Base-by-base conservation (phyloP, 306 rosid species). In the Trichosanthes truncata region DNA sequence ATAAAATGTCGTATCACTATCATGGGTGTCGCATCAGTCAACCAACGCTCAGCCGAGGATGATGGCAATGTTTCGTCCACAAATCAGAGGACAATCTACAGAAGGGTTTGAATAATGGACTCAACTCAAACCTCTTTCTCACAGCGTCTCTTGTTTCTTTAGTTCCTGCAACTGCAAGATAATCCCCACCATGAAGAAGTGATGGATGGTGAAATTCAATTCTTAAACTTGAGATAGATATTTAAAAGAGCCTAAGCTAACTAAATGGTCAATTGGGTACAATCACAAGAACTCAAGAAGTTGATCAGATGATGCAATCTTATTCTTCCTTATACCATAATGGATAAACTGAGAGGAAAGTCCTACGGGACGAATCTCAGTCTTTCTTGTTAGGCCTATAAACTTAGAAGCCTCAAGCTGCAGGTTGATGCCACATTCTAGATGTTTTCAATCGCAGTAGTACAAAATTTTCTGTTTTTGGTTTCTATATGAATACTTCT, bases 21-120 rank as follows among this genome's bases (percentile, higher is more conserved):
- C 86, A 89, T 74, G 87, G 93, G 93, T 83, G 90, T 87, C 65
- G 97, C 97, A 78, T 94, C 97, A 46, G 90, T 89, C 88, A 94
- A 82, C 90, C 94, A 87, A 76, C 89, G 84, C 86, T 89, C 91
- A 85, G 91, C 77, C 29, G 94, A 87, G 75, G 97, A 92, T 66
- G 92, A 75, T 55, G 97, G 94, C 83, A 89, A 66, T 35, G 76
- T 81, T 59, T 89, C 89, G 77, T 92, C 98, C 85, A 92, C 92
- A 78, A 87, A 35, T 23, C 88, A 38, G 40, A 13, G 40, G 2
- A 89, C 15, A 79, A 85, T 80, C 83, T 3, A 67, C 65, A 20
- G 83, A 82, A 53, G 91, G 80, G 78, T 85, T 20, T 69, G 89
- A 78, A 51, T 51, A 74, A 49, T 72, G 36, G 77, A 23, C 57